Conservation (phyloP, 352 stramenopile genomes). For the Phytophthora quininea region DNA sequence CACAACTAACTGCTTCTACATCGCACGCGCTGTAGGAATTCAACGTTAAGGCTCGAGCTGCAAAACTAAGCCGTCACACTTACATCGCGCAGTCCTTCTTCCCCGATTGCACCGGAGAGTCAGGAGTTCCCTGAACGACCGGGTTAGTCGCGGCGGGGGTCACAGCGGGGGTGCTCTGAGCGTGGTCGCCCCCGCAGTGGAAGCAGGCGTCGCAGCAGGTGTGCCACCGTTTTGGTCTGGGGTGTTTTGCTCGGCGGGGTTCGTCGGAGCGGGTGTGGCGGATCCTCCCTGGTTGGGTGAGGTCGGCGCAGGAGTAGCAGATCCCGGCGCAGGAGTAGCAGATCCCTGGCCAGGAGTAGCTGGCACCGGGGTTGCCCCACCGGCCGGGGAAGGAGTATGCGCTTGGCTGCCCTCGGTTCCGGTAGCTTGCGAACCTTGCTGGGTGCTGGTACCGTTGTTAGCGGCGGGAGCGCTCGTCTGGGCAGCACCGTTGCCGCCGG, state of each 20-base stretch:
- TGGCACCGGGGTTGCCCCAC: neutral
- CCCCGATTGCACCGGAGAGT: constrained; percentile 1
- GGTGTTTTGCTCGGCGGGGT: neutral
- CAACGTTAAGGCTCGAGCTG: constrained; percentile 17
- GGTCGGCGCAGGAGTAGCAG: neutral
- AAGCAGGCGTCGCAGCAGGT: neutral
- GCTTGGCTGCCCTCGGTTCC: neutral
- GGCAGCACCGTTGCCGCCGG: constrained; percentile 3
- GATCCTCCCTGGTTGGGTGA: neutral
- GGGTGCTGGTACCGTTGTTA: too few species aligned
- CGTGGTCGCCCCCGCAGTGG: neutral
- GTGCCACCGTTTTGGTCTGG: neutral
- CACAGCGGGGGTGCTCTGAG: constrained; percentile 20
- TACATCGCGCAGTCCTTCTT: constrained; percentile 39
- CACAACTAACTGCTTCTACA: constrained; percentile 21
- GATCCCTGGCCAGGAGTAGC: neutral
- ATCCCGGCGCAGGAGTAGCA: neutral
- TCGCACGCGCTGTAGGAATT: constrained; percentile 14
- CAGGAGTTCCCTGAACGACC: neutral
- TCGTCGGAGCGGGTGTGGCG: neutral
- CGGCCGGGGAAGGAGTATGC: neutral
- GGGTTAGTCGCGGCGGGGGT: constrained; percentile 18
- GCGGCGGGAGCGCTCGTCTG: neutral
- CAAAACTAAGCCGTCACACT: constrained; percentile 18
- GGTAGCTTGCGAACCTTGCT: neutral